phyloP scores from a whole-genome alignment of 2,329 filamentous ascomycete species.

The Fusarium heterosporum region DNA sequence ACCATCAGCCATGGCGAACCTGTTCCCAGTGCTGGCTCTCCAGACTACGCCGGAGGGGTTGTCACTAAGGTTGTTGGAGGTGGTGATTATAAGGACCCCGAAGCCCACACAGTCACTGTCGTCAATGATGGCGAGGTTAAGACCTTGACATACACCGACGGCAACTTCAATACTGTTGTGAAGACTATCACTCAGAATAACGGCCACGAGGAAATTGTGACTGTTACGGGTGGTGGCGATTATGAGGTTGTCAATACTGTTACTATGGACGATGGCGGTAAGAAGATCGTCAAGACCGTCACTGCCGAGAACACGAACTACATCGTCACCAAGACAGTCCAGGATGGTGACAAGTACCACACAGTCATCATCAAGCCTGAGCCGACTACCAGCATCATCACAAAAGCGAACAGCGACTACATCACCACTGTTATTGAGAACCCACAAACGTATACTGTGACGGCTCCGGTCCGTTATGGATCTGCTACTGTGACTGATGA shows the following conservation, averaged over 20 bases:
- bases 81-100: slow-evolving; percentile 4
- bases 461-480: slow-evolving; percentile 41
- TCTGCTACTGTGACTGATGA: slow-evolving; percentile 44
- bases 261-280: slow-evolving; percentile 29
- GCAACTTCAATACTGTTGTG: slow-evolving; percentile 7
- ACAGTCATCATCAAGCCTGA: slow-evolving; percentile 41
- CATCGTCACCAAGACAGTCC: slow-evolving; percentile 42
- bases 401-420: slow-evolving; percentile 33
- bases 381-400: slow-evolving; percentile 34
- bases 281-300: slow-evolving; percentile 34
- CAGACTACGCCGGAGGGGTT: slow-evolving; percentile 18
- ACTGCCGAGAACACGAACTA: slow-evolving; percentile 30
- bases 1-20: slow-evolving; percentile 26
- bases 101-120: slow-evolving; percentile 31
- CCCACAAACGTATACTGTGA: slow-evolving; percentile 40
- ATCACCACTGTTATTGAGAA: slow-evolving; percentile 35
- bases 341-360: slow-evolving; percentile 38
- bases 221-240: slow-evolving; percentile 5
- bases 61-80: slow-evolving; percentile 21
- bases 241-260: slow-evolving; percentile 26
- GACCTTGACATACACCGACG: slow-evolving; percentile 33
- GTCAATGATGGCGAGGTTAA: slow-evolving; percentile 34
- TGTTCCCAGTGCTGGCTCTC: slow-evolving; percentile 23
- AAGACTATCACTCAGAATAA: slow-evolving; percentile 34
- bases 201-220: slow-evolving; percentile 32